Conservation (phyloP, 345 rosid species). For the Murraya paniculata region DNA sequence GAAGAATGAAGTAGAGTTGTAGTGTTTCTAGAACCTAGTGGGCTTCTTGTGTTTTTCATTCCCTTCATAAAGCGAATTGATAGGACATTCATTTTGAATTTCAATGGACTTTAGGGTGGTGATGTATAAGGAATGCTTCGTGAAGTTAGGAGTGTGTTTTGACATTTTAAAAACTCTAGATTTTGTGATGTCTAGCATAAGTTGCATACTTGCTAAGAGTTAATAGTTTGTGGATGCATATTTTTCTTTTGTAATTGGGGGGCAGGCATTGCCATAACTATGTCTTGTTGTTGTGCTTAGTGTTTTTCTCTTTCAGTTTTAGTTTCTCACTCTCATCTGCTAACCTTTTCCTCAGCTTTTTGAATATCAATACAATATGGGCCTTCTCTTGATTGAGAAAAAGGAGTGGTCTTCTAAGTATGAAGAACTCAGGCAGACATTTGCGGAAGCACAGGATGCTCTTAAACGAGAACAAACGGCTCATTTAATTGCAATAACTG, state of each 20-base stretch:
- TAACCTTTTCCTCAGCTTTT: constrained; percentile 56
- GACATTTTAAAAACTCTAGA: background rate
- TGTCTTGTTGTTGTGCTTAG: background rate
- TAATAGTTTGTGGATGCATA: background rate
- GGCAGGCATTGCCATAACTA: background rate
- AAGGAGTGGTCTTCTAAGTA: constrained; percentile 73
- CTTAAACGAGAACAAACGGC: constrained; percentile 74
- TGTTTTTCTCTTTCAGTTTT: constrained; percentile 8
- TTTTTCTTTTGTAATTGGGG: background rate
- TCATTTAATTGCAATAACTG: constrained; percentile 62
- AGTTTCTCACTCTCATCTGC: background rate
- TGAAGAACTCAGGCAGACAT: constrained; percentile 59
- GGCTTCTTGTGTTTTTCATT: background rate
- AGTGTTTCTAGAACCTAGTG: background rate
- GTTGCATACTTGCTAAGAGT: background rate
- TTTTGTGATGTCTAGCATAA: background rate
- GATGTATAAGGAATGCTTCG: background rate
- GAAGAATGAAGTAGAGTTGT: background rate
- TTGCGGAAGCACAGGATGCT: constrained; percentile 57
- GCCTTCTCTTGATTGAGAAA: constrained; percentile 88
- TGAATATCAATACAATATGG: constrained; percentile 92
- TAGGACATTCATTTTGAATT: background rate
- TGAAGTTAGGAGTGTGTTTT: background rate
- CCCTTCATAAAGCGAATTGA: background rate
- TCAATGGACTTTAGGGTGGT: background rate